Percentiles rank a stretch among this genome's conserved stretches.
These are phyloP conservation scores for Ophiocordyceps sinensis DNA, from an alignment of 2,329 filamentous ascomycete species.

Conservation along the genomic window DNA sequence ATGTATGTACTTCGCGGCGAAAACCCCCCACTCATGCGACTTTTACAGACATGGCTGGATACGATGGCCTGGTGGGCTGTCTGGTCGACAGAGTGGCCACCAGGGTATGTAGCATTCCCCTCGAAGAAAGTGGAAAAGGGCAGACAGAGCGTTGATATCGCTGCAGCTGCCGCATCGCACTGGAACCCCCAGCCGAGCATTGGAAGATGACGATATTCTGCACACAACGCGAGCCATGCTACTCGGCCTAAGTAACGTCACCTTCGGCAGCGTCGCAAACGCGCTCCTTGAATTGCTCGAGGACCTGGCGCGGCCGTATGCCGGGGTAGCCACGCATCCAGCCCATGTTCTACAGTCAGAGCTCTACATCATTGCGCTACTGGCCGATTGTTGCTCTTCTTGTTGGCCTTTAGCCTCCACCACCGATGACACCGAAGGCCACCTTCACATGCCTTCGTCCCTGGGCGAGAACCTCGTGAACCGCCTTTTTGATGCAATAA, in stretches of 20 bases:
- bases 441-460: slow-evolving; percentile 16
- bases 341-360: slow-evolving; percentile 49
- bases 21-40: too few relatives aligned
- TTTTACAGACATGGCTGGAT: slow-evolving; percentile 34
- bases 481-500: slow-evolving; percentile 41
- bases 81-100: slow-evolving; percentile 48
- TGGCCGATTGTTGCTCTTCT: slow-evolving; percentile 49
- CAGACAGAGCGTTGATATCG: not conserved
- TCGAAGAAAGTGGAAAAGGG: not conserved
- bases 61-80: slow-evolving; percentile 44
- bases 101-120: slow-evolving; percentile 29
- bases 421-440: slow-evolving; percentile 8
- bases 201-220: slow-evolving; percentile 43
- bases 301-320: slow-evolving; percentile 41
- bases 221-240: slow-evolving; percentile 46
- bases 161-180: slow-evolving; percentile 5
- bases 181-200: slow-evolving; percentile 1
- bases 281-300: slow-evolving; percentile 43
- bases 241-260: slow-evolving; percentile 41
- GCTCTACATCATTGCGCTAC: slow-evolving; percentile 46
- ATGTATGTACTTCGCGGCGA: too few relatives aligned
- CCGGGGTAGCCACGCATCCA: slow-evolving; percentile 35
- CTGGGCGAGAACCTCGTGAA: slow-evolving; percentile 36
- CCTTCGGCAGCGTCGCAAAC: slow-evolving; percentile 39
- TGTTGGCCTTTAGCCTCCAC: slow-evolving; percentile 37